Conservation (phyloP, 2,329 filamentous ascomycete species). For the Esteya vermicola region DNA sequence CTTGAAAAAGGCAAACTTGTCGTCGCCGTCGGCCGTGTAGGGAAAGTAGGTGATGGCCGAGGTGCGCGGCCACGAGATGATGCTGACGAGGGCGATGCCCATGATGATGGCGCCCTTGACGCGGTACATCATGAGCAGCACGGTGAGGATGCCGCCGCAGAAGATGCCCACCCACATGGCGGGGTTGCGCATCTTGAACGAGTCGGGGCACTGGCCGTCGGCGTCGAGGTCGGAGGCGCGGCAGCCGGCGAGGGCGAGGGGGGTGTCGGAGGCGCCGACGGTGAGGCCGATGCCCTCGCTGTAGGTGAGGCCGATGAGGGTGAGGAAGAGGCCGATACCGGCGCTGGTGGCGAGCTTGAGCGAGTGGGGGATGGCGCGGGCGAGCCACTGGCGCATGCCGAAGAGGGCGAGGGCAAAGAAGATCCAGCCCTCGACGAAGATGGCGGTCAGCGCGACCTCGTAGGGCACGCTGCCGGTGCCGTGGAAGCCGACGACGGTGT, state of each 20-base stretch:
- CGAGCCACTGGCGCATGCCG: slow-evolving; percentile 59
- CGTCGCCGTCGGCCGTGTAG: slow-evolving; percentile 45
- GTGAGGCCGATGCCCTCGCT: slow-evolving; percentile 71
- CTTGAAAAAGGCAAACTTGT: slow-evolving; percentile 57
- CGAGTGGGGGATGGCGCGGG: slow-evolving; percentile 46
- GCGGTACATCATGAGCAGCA: slow-evolving; percentile 65
- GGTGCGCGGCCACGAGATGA: slow-evolving; percentile 59
- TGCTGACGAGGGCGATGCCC: slow-evolving; percentile 55
- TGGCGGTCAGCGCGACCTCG: slow-evolving; percentile 43
- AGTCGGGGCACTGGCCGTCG: slow-evolving; percentile 11
- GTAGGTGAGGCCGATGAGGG: slow-evolving; percentile 56
- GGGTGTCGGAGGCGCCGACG: slow-evolving; percentile 47
- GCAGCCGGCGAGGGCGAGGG: slow-evolving; percentile 65
- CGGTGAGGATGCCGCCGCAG: slow-evolving; percentile 63
- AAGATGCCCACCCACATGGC: slow-evolving; percentile 76
- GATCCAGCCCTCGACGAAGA: slow-evolving; percentile 50
- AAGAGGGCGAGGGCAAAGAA: slow-evolving; percentile 50
- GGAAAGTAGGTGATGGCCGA: slow-evolving; percentile 59
- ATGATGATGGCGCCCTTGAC: slow-evolving; percentile 63
- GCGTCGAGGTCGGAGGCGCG: slow-evolving; percentile 34
- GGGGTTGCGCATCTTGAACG: slow-evolving; percentile 54
- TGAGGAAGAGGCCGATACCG: slow-evolving; percentile 49
- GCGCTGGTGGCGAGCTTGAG: slow-evolving; percentile 52
- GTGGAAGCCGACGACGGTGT: slow-evolving; percentile 49
- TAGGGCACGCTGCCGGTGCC: slow-evolving; percentile 44